These are phyloP conservation scores for Pyrus betulifolia DNA, from an alignment of 306 rosid species.

Conservation along the genomic window DNA sequence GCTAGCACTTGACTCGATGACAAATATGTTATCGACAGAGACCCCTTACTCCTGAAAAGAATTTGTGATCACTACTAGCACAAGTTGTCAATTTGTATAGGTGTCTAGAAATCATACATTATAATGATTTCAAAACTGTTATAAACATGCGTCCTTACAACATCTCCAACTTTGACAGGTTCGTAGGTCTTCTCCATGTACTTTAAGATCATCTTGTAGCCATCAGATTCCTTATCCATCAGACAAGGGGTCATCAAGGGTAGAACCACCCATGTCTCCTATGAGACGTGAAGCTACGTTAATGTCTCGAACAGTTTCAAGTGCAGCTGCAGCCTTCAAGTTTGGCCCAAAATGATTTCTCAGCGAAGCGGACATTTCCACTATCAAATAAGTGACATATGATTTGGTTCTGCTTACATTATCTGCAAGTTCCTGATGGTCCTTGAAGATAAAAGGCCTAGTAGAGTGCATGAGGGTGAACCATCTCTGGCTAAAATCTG, in stretches of 20 bases:
- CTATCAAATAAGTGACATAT: not conserved
- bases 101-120: not conserved
- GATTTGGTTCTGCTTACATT: constrained; percentile 39
- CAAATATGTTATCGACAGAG: constrained; percentile 55
- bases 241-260: constrained; percentile 71
- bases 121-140: not conserved
- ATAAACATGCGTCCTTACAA: constrained; percentile 26
- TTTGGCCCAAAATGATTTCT: not conserved
- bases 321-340: constrained; percentile 60
- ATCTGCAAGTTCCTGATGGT: constrained; percentile 70
- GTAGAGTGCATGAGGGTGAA: constrained; percentile 79
- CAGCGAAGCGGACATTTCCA: not conserved
- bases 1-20: constrained; percentile 39
- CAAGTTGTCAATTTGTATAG: too few species aligned
- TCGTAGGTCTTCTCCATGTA: constrained; percentile 73
- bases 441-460: constrained; percentile 68
- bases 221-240: constrained; percentile 52
- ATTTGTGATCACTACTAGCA: not conserved
- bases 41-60: constrained; percentile 59
- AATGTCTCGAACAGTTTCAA: constrained; percentile 70
- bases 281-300: constrained; percentile 65
- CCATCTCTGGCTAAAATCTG: constrained; percentile 88
- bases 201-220: constrained; percentile 65
- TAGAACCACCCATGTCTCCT: constrained; percentile 69
- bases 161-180: constrained; percentile 65